Conservation (phyloP, 2,329 filamentous ascomycete species). For the Aurifilum marmelostoma region DNA sequence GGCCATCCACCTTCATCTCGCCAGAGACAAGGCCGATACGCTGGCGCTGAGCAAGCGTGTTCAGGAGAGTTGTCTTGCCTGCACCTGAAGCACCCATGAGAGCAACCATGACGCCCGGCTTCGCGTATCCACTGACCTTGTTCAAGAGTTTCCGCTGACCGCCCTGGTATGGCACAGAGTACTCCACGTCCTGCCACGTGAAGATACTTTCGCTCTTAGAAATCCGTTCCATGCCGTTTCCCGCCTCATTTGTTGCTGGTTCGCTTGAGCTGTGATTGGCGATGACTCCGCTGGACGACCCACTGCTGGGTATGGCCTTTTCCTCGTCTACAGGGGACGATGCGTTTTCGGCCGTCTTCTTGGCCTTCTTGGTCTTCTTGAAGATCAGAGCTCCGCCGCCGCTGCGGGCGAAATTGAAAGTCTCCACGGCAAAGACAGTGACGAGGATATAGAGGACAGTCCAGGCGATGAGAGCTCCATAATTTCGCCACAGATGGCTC, state of each 20-base stretch:
- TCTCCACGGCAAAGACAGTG: constrained; percentile 71
- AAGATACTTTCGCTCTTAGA: constrained; percentile 30
- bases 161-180: constrained; percentile 26
- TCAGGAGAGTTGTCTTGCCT: constrained; percentile 82
- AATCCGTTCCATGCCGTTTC: constrained; percentile 46
- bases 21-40: constrained; percentile 65
- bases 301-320: constrained; percentile 7
- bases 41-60: constrained; percentile 74
- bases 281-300: constrained; percentile 45
- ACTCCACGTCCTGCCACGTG: constrained; percentile 31
- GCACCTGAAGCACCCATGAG: constrained; percentile 82
- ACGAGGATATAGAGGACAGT: constrained; percentile 73
- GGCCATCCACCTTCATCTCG: constrained; percentile 58
- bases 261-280: constrained; percentile 37
- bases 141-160: constrained; percentile 46
- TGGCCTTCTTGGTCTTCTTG: constrained; percentile 30
- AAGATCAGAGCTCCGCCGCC: constrained; percentile 34
- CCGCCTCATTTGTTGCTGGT: constrained; percentile 61
- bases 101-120: constrained; percentile 78
- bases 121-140: constrained; percentile 74
- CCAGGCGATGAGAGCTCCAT: constrained; percentile 77
- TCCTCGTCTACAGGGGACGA: constrained; percentile 29
- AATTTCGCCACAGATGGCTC: constrained; percentile 72
- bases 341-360: constrained; percentile 15
- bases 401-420: constrained; percentile 57